Evolutionary conservation across 352 stramenopile genomes (phyloP).

Genomic region (Globisporangium parvum): DNA sequence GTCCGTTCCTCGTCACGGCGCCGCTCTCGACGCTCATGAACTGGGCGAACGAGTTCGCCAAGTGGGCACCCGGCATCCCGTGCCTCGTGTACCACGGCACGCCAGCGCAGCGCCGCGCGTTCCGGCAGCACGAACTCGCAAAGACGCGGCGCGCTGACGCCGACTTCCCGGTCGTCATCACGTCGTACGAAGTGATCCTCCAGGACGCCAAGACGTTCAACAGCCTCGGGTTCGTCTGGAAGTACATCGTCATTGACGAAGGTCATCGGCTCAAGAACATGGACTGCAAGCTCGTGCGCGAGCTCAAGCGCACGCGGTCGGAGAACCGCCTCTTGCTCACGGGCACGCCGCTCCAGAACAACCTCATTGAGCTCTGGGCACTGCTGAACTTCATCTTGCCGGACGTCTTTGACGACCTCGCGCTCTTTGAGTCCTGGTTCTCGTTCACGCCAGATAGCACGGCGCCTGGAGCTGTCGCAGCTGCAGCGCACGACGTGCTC

Average conservation of each 20-base stretch:
- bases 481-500: constrained; percentile 85
- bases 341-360: constrained; percentile 98
- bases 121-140: constrained; percentile 47
- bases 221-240: constrained; percentile 68
- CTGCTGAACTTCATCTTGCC: constrained; percentile 98
- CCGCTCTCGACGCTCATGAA: constrained; percentile 97
- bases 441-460: constrained; percentile 91
- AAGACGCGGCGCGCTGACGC: constrained; percentile 42
- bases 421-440: constrained; percentile 98
- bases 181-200: constrained; percentile 87
- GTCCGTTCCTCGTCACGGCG: constrained; percentile 96
- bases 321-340: constrained; percentile 94
- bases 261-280: constrained; percentile 98
- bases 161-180: constrained; percentile 85
- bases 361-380: constrained; percentile 97
- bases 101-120: constrained; percentile 30
- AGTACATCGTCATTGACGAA: constrained; percentile 98
- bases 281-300: constrained; percentile 91
- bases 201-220: constrained; percentile 60
- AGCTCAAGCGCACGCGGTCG: constrained; percentile 91
- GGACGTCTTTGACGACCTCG: constrained; percentile 96
- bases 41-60: constrained; percentile 92
- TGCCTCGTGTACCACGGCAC: constrained; percentile 97
- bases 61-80: constrained; percentile 88
- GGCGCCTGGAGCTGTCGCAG: constrained; percentile 42